A percentile compares a stretch with the other conserved stretches of the same genome.
These are phyloP conservation scores for Diddensiella caesifluorescens DNA, from an alignment of 805 yeast genomes.

Conservation along the genomic window DNA sequence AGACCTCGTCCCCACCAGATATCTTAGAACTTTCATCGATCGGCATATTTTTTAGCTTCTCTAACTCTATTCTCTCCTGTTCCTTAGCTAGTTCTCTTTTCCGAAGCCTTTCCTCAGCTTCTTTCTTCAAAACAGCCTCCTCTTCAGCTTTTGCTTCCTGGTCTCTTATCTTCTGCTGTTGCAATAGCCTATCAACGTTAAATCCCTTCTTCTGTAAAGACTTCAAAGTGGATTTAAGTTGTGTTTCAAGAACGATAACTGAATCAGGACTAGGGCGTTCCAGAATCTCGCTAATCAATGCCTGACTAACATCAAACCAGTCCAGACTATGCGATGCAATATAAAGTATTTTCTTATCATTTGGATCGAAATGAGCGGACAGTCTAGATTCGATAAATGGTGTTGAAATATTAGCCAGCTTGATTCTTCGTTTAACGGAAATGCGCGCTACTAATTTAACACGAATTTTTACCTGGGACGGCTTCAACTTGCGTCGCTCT, in stretches of 20 bases:
- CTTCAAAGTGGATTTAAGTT: conserved; percentile 29
- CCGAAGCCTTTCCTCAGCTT: conserved; percentile 3
- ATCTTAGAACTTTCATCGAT: too few species aligned
- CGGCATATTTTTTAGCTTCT: too few species aligned
- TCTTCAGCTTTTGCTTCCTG: conserved; percentile 17
- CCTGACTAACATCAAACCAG: conserved; percentile 36
- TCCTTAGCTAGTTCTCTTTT: conserved; percentile 12
- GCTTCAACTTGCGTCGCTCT: conserved; percentile 10
- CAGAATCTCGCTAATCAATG: conserved; percentile 28
- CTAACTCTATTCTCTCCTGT: conserved; percentile 2
- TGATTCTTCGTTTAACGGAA: conserved; percentile 22
- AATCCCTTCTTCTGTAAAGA: conserved; percentile 35
- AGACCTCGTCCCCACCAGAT: too few species aligned
- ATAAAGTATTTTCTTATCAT: conserved; percentile 14
- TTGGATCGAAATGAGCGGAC: conserved; percentile 22
- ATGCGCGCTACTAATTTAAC: conserved; percentile 26
- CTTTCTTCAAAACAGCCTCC: conserved; percentile 14
- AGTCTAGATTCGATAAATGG: conserved; percentile 19
- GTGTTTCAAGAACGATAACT: conserved; percentile 34
- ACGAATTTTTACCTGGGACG: conserved; percentile 17
- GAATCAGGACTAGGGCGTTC: conserved; percentile 35
- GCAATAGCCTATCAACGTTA: conserved; percentile 31
- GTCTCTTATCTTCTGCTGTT: conserved; percentile 23
- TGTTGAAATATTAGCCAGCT: conserved; percentile 14
- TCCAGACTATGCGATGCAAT: conserved; percentile 23